Evolutionary conservation across 352 stramenopile genomes (phyloP), one percentile per base, ranked within the genome.

Genomic region (Thraustochytrium striatum): DNA sequence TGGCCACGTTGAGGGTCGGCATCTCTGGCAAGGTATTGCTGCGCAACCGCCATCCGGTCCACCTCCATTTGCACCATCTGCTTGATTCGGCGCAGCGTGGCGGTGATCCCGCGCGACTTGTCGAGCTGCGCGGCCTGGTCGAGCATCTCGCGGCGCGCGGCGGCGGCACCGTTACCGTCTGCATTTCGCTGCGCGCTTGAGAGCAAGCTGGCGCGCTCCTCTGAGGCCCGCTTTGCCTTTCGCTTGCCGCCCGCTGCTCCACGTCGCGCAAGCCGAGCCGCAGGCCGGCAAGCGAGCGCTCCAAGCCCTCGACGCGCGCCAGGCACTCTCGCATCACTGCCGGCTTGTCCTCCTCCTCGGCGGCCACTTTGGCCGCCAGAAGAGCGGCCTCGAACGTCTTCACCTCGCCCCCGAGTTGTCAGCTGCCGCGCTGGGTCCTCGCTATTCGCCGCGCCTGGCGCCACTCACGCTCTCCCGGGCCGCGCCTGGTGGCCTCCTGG

Each of bases 51-150:
- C 1, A 75, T 9, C 16, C 65, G 44, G 5, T 41, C 33, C 1
- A 75, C 32, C 36, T 75, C 65, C 13, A 30, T 8, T 28, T 25
- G 28, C n/a, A 75, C 3, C 5, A 9, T 72, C 30, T 75, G 32
- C n/a, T 38, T 19, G 13, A 43, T 75, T 30, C 65, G 21, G 5
- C 52, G 44, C 30, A 58, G 52, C 30, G 65, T 41, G 5, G 65
- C 16, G 0, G 65, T 75, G 39, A 75, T 30, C 41, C 36, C 41
- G 32, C 39, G 32, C 7, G 65, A 75, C 11, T 38, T 61, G 50
- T 61, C 65, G 5, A 75, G 35, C n/a, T 61, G 8, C n/a, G 33
- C 52, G 16, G 65, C 65, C 36, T 75, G 65, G 8, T 75, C 65
- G 39, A 75, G 65, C 65, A 75, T 75, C 21, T 70, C 33, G 16